phyloP scores from a whole-genome alignment of 2,329 filamentous ascomycete species.

The Aureobasidium subglaciale region DNA sequence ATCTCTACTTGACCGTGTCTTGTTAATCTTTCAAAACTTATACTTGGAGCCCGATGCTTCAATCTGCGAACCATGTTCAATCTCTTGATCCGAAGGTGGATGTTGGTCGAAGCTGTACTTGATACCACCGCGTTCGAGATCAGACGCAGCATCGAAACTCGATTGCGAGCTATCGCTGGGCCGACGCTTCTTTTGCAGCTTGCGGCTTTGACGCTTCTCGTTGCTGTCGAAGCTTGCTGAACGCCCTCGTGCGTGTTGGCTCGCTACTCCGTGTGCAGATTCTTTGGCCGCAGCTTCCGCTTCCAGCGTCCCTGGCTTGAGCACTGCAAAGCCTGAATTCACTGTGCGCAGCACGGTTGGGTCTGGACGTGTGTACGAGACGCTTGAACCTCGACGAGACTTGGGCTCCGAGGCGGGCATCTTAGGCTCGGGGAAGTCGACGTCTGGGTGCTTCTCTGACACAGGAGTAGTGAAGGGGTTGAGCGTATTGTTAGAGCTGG shows the following conservation, averaged over 20 bases:
- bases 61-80: neutral
- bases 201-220: conserved; percentile 15
- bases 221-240: neutral
- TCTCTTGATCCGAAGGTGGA: conserved; percentile 1
- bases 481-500: neutral
- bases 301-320: conserved; percentile 27
- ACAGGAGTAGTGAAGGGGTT: conserved; percentile 11
- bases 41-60: conserved; percentile 7
- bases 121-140: conserved; percentile 5
- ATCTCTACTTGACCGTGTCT: neutral
- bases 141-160: conserved; percentile 1
- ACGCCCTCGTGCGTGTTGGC: neutral
- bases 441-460: conserved; percentile 6
- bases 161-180: conserved; percentile 20
- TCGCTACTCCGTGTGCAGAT: neutral
- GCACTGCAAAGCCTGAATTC: conserved; percentile 30
- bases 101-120: conserved; percentile 12
- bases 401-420: neutral
- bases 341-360: conserved; percentile 16
- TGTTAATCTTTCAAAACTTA: neutral
- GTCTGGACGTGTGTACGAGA: conserved; percentile 14
- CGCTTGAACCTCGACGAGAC: neutral
- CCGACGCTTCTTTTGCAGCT: conserved; percentile 28
- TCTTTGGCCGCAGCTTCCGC: conserved; percentile 17
- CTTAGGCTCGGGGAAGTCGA: neutral